These are phyloP conservation scores for Tylopilus sp. DNA, from an alignment of 1,284 basidiomycete species.

Conservation along the genomic window DNA sequence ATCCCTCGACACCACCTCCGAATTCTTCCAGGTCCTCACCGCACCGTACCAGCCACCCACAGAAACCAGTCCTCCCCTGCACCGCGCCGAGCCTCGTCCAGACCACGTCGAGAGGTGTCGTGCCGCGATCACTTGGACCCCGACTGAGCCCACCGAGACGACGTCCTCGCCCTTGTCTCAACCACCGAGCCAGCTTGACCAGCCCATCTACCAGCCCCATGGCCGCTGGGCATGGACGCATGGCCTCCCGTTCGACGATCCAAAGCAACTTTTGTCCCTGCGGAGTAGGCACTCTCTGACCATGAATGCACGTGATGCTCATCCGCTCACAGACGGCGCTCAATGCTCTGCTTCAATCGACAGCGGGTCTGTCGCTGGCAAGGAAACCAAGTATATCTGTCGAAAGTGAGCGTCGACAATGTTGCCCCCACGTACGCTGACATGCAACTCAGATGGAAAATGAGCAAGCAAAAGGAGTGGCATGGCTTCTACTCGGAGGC, in stretches of 20 bases:
- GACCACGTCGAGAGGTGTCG: constrained; percentile 25
- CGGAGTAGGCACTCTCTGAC: constrained; percentile 19
- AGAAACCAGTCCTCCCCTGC: neutral
- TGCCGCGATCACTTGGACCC: constrained; percentile 29
- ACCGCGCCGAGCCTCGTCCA: constrained; percentile 16
- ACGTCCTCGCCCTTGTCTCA: neutral
- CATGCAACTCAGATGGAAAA: constrained; percentile 36
- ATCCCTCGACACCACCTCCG: constrained; percentile 25
- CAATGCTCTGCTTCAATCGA: constrained; percentile 42
- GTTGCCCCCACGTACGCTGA: constrained; percentile 10
- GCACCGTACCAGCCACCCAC: constrained; percentile 25
- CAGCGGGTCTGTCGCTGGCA: constrained; percentile 33
- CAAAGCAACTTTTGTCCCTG: constrained; percentile 27
- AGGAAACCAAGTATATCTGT: constrained; percentile 43
- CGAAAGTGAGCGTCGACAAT: constrained; percentile 39
- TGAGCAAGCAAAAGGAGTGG: constrained; percentile 33
- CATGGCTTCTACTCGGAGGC: constrained; percentile 45
- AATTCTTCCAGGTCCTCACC: constrained; percentile 31
- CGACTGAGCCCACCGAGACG: neutral
- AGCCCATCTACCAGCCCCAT: constrained; percentile 34
- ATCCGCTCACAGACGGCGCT: constrained; percentile 34
- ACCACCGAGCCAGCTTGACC: constrained; percentile 14
- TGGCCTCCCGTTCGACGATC: constrained; percentile 31
- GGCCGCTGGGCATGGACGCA: constrained; percentile 40
- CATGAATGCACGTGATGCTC: constrained; percentile 1